Evolutionary conservation across 169 alveolate genomes (phyloP), one percentile per base, ranked within the genome.

Genomic region (Eimeria necatrix): DNA sequence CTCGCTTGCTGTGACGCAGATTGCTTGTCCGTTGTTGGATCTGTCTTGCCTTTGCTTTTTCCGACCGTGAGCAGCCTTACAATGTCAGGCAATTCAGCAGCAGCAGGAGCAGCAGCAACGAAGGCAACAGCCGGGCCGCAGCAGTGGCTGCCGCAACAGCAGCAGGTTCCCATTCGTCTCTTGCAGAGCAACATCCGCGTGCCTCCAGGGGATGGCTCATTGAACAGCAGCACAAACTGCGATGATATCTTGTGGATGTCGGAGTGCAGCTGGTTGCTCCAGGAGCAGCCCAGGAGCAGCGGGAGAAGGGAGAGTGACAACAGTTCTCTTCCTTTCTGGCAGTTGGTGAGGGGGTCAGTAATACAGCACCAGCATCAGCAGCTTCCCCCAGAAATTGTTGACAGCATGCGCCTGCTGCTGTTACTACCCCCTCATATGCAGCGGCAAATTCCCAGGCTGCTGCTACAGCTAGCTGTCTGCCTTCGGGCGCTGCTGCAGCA

Each of bases 401-500:
- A 78, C 3, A 78, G 18, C 87, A 46, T 49, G 64, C 24, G 48
- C 5, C 87, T 78, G 26, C 68, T 78, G 61, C 53, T 81, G 51
- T 41, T 81, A 49, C 90, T 81, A 24, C 90, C 90, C 10, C 74
- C 52, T 26, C 90, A 81, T 81, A 16, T 81, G 32, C 90, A 53
- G 14, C 56, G 60, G 90, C 74, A 81, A 51, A 73, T 81, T 4
- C 73, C 90, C 24, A 51, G 60, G 90, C 90, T 81, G 4, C 90
- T 81, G 76, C 48, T 81, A 61, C 90, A 81, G 73, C 90, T 81
- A 24, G 90, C 90, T 14, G 52, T 73, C 74, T 51, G 90, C 73
- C 26, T 51, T 20, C 90, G 90, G 10, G 90, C 90, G 73, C 90
- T 81, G 5, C 90, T 51, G 90, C 90, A 81, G 90, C 74, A 81